Evolutionary conservation across 768 basidiomycete species (phyloP).

Genomic region (Russula compacta): DNA sequence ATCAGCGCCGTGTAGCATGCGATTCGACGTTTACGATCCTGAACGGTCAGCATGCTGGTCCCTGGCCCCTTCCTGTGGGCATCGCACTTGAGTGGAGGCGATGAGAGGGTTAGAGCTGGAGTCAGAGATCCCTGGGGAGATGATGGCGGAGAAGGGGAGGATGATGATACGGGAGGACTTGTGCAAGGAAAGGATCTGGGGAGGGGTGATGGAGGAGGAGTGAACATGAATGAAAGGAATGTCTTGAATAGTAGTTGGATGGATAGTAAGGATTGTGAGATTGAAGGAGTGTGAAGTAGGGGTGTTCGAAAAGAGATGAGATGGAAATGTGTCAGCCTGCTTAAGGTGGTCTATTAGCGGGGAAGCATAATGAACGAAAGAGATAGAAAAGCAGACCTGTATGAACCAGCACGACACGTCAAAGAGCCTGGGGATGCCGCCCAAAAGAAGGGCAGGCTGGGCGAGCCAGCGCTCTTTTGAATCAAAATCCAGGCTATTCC

Average conservation of each 20-base stretch:
- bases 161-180: background rate
- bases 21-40: conserved; percentile 32
- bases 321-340: background rate
- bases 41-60: background rate
- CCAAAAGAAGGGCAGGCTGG: background rate
- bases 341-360: background rate
- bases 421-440: background rate
- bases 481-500: background rate
- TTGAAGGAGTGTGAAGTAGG: conserved; percentile 3
- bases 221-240: conserved; percentile 29
- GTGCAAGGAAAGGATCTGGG: conserved; percentile 9
- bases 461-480: background rate
- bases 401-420: background rate
- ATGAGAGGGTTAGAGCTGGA: conserved; percentile 3
- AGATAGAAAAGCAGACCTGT: background rate
- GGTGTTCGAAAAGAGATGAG: background rate
- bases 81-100: conserved; percentile 12
- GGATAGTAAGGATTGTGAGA: conserved; percentile 8
- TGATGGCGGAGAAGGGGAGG: background rate
- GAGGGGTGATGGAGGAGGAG: conserved; percentile 34
- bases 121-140: background rate
- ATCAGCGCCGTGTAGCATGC: conserved; percentile 42
- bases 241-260: background rate
- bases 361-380: background rate
- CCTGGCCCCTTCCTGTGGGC: background rate